Conservation (phyloP, 1,284 basidiomycete species). For the Ustilago lituana region DNA sequence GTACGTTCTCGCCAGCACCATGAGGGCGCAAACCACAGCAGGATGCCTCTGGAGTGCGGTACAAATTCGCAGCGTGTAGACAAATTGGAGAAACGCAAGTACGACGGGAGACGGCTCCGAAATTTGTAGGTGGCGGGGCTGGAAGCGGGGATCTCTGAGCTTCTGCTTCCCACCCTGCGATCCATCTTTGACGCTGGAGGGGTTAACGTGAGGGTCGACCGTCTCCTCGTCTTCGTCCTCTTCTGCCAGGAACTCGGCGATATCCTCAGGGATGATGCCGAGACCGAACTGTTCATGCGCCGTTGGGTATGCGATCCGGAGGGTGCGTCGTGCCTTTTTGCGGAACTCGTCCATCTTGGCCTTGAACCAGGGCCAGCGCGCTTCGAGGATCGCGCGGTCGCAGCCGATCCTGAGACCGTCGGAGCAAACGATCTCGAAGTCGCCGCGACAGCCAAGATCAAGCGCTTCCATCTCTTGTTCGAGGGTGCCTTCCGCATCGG, state of each 20-base stretch:
- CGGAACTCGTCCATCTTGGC: conserved; percentile 71
- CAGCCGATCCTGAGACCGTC: conserved; percentile 85
- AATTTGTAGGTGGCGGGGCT: conserved; percentile 80
- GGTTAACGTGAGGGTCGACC: conserved; percentile 24
- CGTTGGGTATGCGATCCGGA: conserved; percentile 27
- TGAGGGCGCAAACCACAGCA: conserved; percentile 83
- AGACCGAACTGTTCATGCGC: conserved; percentile 26
- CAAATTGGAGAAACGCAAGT: conserved; percentile 87
- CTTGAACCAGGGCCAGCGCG: conserved; percentile 93
- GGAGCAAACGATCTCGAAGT: conserved; percentile 90
- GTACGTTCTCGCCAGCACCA: conserved; percentile 86
- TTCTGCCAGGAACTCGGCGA: conserved; percentile 40
- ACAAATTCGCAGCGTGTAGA: conserved; percentile 84
- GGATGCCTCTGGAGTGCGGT: conserved; percentile 90
- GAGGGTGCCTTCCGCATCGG: conserved; percentile 1
- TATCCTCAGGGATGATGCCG: conserved; percentile 43
- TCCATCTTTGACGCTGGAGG: conserved; percentile 7
- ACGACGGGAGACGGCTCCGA: conserved; percentile 90
- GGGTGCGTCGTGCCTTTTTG: conserved; percentile 40
- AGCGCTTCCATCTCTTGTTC: conserved; percentile 13
- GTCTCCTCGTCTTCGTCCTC: conserved; percentile 43
- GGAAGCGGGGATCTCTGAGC: conserved; percentile 76
- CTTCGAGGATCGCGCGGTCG: conserved; percentile 81
- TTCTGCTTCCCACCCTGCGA: conserved; percentile 20
- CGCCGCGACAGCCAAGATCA: conserved; percentile 67